Conservation (phyloP, 345 rosid species). For the Gossypium anomalum region DNA sequence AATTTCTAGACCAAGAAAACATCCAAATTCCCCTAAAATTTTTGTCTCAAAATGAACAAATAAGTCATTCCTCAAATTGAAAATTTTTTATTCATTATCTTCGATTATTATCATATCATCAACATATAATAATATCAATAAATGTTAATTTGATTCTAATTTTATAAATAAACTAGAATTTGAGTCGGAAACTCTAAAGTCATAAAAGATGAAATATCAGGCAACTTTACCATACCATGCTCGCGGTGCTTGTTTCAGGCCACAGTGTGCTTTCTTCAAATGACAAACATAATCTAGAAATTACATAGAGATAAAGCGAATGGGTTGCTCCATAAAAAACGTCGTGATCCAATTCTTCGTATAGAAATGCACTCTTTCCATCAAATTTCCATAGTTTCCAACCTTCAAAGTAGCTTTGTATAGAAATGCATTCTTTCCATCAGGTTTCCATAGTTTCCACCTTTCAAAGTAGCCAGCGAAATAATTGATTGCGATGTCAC, state of each 20-base stretch:
- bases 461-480: not conserved
- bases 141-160: too few relatives aligned
- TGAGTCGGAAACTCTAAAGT: too few relatives aligned
- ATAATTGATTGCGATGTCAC: not conserved
- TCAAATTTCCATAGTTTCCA: slow-evolving; percentile 10
- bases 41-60: not conserved
- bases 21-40: not conserved
- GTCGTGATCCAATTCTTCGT: too few relatives aligned
- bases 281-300: not conserved
- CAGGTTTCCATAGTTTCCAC: slow-evolving; percentile 5
- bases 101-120: too few relatives aligned
- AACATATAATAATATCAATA: too few relatives aligned
- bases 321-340: not conserved
- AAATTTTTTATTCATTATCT: too few relatives aligned
- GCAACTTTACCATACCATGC: slow-evolving; percentile 3
- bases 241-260: not conserved
- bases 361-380: not conserved
- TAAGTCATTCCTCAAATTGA: too few relatives aligned
- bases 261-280: not conserved
- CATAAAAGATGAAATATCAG: too few relatives aligned
- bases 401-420: not conserved
- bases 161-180: too few relatives aligned
- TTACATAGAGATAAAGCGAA: not conserved
- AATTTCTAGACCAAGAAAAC: not conserved
- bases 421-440: not conserved